A percentile compares a stretch with the other conserved stretches of the same genome.
Evolutionary conservation across 495 filamentous ascomycete genomes (phyloP).

Genomic region (Podospora comata): DNA sequence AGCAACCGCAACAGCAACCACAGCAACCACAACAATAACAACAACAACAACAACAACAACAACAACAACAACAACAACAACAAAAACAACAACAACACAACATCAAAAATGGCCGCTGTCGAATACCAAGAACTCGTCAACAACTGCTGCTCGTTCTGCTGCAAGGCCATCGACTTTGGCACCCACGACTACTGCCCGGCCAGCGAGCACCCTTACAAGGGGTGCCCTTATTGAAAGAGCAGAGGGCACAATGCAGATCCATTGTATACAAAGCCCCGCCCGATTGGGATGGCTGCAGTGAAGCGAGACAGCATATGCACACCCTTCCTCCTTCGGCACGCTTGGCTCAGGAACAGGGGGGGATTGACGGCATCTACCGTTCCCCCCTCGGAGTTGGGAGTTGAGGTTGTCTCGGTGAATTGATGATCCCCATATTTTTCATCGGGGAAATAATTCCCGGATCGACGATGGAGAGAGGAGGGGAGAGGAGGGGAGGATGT

Average conservation of each 20-base stretch:
- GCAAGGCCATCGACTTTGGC: slow-evolving; percentile 51
- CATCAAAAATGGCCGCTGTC: slow-evolving; percentile 43
- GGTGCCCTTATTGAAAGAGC: slow-evolving; percentile 41
- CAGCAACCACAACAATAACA: too few species aligned
- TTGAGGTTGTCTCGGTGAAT: too few species aligned
- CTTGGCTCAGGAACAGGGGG: too few species aligned
- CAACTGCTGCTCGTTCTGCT: slow-evolving; percentile 53
- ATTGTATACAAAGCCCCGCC: slow-evolving; percentile 10
- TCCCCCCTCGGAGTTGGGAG: too few species aligned
- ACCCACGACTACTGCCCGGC: slow-evolving; percentile 51
- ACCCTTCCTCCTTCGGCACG: too few species aligned
- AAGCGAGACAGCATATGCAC: too few species aligned
- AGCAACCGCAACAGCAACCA: neutral
- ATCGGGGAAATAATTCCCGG: too few species aligned
- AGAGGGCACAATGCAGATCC: slow-evolving; percentile 2
- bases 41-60: too few species aligned
- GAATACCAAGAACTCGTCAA: slow-evolving; percentile 47
- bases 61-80: slow-evolving; percentile 17
- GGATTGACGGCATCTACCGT: too few species aligned
- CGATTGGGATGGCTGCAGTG: slow-evolving; percentile 30
- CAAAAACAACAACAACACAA: neutral
- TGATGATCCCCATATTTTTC: too few species aligned
- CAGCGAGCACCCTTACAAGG: slow-evolving; percentile 39
- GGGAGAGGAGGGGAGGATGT: too few species aligned
- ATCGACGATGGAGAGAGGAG: too few species aligned